A percentile compares a stretch with the other conserved stretches of the same genome.
Conservation (phyloP, 345 rosid genomes). For the Cardamine occulta region DNA sequence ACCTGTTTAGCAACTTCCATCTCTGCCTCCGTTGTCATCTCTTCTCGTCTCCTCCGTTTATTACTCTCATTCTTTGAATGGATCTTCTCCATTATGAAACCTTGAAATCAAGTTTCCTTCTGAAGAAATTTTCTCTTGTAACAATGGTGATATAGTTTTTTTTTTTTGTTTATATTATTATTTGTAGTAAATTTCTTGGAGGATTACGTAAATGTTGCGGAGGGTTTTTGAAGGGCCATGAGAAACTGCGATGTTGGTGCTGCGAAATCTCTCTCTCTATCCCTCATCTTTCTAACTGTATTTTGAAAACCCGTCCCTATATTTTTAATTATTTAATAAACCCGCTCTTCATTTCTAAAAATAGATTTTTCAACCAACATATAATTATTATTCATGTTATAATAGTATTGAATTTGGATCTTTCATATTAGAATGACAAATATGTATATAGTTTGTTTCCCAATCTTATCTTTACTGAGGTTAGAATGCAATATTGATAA, state of each 20-base stretch:
- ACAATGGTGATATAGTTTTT: background rate
- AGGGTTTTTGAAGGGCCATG: constrained; percentile 31
- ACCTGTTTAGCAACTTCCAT: constrained; percentile 33
- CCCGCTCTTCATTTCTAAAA: background rate
- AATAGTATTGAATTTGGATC: background rate
- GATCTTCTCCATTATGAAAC: constrained; percentile 20
- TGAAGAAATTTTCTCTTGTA: background rate
- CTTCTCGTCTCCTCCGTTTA: constrained; percentile 30
- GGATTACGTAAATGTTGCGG: constrained; percentile 18
- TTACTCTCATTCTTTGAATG: constrained; percentile 3
- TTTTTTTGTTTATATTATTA: background rate
- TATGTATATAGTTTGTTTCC: background rate
- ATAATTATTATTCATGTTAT: no score
- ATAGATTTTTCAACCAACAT: background rate
- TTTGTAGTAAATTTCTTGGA: constrained; percentile 7
- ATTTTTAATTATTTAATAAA: background rate
- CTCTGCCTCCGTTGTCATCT: constrained; percentile 19
- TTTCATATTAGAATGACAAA: background rate
- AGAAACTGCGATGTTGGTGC: constrained; percentile 43
- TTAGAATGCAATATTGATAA: constrained; percentile 13
- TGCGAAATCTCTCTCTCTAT: constrained; percentile 30
- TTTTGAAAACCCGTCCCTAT: constrained; percentile 4
- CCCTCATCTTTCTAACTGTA: constrained; percentile 4
- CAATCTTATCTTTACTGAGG: no score
- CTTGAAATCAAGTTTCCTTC: background rate